A percentile compares a stretch with the other conserved stretches of the same genome.
phyloP scores from a whole-genome alignment of 2,329 filamentous ascomycete genomes.

The Zalaria obscura region DNA sequence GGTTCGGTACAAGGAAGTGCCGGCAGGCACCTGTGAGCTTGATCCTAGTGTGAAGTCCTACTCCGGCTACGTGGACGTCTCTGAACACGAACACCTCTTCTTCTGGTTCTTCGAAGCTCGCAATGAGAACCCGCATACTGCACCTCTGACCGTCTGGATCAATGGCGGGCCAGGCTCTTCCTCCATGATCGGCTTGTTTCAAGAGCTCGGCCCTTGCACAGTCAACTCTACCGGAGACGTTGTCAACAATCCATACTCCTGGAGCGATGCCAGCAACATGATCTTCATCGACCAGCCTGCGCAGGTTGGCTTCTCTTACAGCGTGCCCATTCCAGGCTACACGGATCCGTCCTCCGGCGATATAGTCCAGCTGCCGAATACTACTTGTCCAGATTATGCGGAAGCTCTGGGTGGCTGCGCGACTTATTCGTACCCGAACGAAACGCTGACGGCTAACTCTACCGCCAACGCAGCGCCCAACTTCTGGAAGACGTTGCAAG shows the following conservation, averaged over 20 bases:
- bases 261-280: slow-evolving; percentile 51
- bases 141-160: slow-evolving; percentile 47
- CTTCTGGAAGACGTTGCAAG: slow-evolving; percentile 48
- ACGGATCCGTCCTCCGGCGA: slow-evolving; percentile 14
- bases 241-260: slow-evolving; percentile 47
- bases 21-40: slow-evolving; percentile 40
- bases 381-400: slow-evolving; percentile 37
- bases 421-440: slow-evolving; percentile 40
- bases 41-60: slow-evolving; percentile 42
- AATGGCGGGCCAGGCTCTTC: slow-evolving; percentile 45
- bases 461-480: slow-evolving; percentile 40
- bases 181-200: slow-evolving; percentile 42
- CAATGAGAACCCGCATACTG: slow-evolving; percentile 33
- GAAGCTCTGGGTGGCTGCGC: slow-evolving; percentile 30
- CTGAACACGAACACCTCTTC: slow-evolving; percentile 37
- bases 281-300: slow-evolving; percentile 57
- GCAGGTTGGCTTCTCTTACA: slow-evolving; percentile 45
- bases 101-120: slow-evolving; percentile 45
- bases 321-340: slow-evolving; percentile 27
- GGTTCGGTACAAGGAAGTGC: slow-evolving; percentile 45
- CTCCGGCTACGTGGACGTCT: slow-evolving; percentile 41
- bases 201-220: slow-evolving; percentile 39
- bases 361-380: slow-evolving; percentile 31
- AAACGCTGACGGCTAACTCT: slow-evolving; percentile 36
- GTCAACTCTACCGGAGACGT: slow-evolving; percentile 32